phyloP scores from a whole-genome alignment of 2,329 filamentous ascomycete genomes.

The Botrytis fabae region DNA sequence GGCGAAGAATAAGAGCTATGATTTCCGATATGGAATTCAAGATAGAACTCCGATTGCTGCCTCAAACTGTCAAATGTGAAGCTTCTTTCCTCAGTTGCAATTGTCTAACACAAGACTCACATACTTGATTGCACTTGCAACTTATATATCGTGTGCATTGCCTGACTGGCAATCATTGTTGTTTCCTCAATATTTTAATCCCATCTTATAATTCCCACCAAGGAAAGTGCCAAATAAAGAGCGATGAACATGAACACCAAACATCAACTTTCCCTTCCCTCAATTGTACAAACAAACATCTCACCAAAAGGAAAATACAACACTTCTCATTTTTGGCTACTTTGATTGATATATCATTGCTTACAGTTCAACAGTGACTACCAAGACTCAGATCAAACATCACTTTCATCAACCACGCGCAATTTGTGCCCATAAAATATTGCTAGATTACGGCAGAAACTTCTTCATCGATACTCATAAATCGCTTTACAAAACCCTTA shows the following conservation, averaged over 20 bases:
- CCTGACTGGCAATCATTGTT: not conserved
- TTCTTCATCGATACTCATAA: not conserved
- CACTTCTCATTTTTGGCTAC: not conserved
- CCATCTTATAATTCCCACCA: not conserved
- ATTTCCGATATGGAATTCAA: not conserved
- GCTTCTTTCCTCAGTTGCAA: not conserved
- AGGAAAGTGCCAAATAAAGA: not conserved
- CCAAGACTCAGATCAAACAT: not conserved
- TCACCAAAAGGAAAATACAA: not conserved
- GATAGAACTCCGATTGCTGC: not conserved
- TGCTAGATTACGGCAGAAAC: no score
- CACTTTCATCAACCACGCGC: not conserved
- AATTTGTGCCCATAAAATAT: no score
- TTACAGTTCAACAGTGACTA: not conserved
- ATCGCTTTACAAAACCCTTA: not conserved
- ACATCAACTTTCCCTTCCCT: not conserved
- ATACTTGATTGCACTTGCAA: not conserved
- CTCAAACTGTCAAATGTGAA: no score
- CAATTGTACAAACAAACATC: not conserved
- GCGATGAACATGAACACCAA: not conserved
- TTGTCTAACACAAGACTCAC: not conserved
- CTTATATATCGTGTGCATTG: fast-evolving
- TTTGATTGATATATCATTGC: not conserved
- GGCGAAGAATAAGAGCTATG: not conserved
- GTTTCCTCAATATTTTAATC: not conserved